Conservation (phyloP, 176 grass and related monocot genomes). For the Canna indica region DNA sequence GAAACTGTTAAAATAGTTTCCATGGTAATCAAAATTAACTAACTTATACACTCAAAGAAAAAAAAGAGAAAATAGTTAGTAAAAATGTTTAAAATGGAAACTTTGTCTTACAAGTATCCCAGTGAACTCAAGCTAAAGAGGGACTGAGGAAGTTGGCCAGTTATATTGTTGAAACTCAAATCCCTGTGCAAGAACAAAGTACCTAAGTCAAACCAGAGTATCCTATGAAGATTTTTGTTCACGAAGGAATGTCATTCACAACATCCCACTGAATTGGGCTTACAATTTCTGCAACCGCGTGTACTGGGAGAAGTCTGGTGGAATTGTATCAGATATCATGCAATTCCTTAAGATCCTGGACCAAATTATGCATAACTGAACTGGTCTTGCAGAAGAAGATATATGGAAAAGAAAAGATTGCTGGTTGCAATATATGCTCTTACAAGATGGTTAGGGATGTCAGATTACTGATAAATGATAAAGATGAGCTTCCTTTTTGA, state of each 20-base stretch:
- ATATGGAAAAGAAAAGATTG: background rate
- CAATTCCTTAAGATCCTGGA: constrained; percentile 77
- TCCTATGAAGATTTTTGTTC: background rate
- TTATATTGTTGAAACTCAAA: constrained; percentile 90
- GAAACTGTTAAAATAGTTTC: background rate
- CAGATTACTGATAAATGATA: background rate
- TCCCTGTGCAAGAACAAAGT: constrained; percentile 33
- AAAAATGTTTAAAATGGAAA: background rate
- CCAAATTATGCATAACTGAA: background rate
- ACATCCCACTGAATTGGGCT: background rate
- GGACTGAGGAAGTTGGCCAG: constrained; percentile 44
- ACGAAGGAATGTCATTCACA: background rate
- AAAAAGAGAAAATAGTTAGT: no score
- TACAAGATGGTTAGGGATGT: constrained; percentile 38
- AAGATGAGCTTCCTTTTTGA: constrained; percentile 8
- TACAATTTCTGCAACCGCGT: constrained; percentile 34
- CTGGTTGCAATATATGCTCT: background rate
- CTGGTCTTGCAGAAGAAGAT: background rate
- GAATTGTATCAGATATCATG: constrained; percentile 63
- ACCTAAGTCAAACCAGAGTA: no score
- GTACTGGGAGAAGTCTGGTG: constrained; percentile 45
- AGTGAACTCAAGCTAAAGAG: constrained; percentile 42
- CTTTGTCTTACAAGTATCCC: constrained; percentile 32
- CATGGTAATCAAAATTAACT: background rate
- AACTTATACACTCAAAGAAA: background rate